Evolutionary conservation across 257 asterid species (phyloP).

Genomic region (Galeopsis tetrahit): DNA sequence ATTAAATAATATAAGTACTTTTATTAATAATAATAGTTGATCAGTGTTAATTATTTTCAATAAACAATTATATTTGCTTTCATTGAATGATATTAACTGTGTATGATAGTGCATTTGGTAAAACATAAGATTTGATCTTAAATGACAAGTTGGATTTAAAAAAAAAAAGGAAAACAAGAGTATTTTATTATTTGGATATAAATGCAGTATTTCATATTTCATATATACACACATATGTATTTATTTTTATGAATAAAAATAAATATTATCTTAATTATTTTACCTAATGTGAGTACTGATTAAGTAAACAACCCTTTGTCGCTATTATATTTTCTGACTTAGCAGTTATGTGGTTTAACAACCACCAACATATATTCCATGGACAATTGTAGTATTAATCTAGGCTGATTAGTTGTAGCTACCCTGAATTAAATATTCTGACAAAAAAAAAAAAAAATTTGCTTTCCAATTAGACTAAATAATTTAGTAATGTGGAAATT

Average conservation of each 20-base stretch:
- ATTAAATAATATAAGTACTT: too few species aligned
- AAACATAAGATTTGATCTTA: too few species aligned
- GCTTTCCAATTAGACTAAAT: background rate
- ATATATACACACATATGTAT: background rate
- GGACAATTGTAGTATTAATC: background rate
- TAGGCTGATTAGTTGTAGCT: constrained; percentile 30
- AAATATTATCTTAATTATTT: background rate
- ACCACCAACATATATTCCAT: background rate
- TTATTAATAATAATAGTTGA: too few species aligned
- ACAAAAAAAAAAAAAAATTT: background rate
- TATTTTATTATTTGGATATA: background rate
- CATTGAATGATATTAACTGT: too few species aligned
- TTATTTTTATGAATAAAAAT: background rate
- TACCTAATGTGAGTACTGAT: background rate
- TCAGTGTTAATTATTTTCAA: too few species aligned
- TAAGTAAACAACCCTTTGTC: background rate
- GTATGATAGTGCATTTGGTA: too few species aligned
- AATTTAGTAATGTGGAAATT: background rate
- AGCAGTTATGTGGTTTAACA: constrained; percentile 23
- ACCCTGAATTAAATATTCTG: background rate
- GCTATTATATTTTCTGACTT: constrained; percentile 3
- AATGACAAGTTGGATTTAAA: too few species aligned
- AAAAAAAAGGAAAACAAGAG: too few species aligned
- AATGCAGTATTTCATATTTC: background rate
- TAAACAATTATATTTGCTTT: too few species aligned